phyloP scores from a whole-genome alignment of 176 grass and related monocot genomes.

The Ensete ventricosum region DNA sequence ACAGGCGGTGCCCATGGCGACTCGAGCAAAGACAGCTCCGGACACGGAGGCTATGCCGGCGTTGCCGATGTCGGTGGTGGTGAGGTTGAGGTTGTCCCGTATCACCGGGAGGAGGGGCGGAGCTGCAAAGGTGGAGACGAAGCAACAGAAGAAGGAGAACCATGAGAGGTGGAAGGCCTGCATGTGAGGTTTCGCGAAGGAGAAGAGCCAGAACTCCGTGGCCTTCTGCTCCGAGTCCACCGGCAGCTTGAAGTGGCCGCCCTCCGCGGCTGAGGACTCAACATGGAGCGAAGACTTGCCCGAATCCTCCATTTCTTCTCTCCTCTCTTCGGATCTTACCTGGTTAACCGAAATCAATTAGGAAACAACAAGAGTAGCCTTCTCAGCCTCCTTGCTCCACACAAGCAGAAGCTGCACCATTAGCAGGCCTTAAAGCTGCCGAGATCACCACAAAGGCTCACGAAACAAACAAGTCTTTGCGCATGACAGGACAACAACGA shows the following conservation, averaged over 20 bases:
- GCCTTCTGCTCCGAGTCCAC: conserved; percentile 93
- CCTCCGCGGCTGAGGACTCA: not conserved
- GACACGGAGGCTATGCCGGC: conserved; percentile 89
- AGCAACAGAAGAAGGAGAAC: conserved; percentile 99
- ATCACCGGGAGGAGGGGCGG: conserved; percentile 81
- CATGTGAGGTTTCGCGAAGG: conserved; percentile 75
- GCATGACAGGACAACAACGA: no score
- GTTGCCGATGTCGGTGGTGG: conserved; percentile 80
- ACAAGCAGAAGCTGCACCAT: no score
- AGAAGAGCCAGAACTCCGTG: conserved; percentile 88
- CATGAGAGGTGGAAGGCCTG: conserved; percentile 78
- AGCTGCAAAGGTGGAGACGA: conserved; percentile 79
- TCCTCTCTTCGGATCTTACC: not conserved
- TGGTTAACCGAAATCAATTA: no score
- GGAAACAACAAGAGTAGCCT: no score
- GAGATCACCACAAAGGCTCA: no score
- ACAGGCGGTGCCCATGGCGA: conserved; percentile 93
- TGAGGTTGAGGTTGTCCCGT: conserved; percentile 65
- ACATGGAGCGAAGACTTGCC: not conserved
- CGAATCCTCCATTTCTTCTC: conserved; percentile 2
- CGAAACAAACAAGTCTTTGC: no score
- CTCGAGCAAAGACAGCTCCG: conserved; percentile 72
- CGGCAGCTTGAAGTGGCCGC: conserved; percentile 43
- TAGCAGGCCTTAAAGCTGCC: no score
- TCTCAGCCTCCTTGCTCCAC: no score